Evolutionary conservation across 75 land plant species (phyloP).

Genomic region (Sequoiadendron giganteum): DNA sequence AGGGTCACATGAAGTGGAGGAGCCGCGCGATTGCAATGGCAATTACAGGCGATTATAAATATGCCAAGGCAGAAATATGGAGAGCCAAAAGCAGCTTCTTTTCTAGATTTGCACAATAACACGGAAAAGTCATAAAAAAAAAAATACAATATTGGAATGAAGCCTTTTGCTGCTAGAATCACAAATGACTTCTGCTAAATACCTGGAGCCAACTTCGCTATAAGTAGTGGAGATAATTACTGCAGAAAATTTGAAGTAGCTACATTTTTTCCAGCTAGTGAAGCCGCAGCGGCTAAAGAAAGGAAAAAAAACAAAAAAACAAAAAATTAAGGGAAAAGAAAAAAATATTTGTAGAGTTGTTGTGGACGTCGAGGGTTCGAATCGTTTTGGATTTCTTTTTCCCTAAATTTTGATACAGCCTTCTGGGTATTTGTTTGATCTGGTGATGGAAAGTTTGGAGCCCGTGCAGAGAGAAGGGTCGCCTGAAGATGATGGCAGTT

Average conservation of each 20-base stretch:
- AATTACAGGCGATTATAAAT: neutral
- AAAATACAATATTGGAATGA: neutral
- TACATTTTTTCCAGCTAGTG: neutral
- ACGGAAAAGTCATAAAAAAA: neutral
- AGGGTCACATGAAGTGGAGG: too few relatives aligned
- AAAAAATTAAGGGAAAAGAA: neutral
- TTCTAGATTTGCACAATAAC: neutral
- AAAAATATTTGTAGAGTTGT: neutral
- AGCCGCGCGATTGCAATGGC: neutral
- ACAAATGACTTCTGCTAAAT: neutral
- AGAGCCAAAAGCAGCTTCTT: neutral
- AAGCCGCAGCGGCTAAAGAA: neutral
- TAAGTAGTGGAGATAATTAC: neutral
- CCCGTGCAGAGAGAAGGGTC: constrained; percentile 1
- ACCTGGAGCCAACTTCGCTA: neutral
- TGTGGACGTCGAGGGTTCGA: neutral
- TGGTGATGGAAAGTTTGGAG: neutral
- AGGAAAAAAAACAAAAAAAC: too few relatives aligned
- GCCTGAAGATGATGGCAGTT: constrained; percentile 21
- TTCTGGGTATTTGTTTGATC: neutral
- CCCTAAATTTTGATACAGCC: neutral
- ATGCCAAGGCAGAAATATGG: too few relatives aligned
- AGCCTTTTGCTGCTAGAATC: neutral
- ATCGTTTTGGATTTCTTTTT: neutral
- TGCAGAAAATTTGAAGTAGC: neutral